These are phyloP conservation scores for Biscutella laevigata DNA, from an alignment of 441 rosid species.

Conservation along the genomic window DNA sequence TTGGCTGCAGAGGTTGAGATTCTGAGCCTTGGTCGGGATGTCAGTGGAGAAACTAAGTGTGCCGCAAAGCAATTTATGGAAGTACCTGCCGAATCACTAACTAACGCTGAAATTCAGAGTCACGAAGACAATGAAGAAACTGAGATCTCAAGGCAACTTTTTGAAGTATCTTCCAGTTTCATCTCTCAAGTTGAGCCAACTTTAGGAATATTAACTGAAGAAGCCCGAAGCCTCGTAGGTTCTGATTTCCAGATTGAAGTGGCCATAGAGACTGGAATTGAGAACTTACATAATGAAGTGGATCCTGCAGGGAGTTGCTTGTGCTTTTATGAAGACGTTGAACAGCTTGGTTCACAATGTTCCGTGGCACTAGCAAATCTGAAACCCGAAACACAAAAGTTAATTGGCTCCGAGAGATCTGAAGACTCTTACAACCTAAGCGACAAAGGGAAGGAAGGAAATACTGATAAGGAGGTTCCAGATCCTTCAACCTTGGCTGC, in stretches of 20 bases:
- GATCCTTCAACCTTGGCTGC: no score
- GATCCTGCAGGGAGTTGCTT: no score
- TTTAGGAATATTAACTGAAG: slow-evolving; percentile 1
- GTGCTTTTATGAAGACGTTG: no score
- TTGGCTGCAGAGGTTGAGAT: slow-evolving; percentile 12
- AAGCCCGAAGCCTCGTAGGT: not conserved
- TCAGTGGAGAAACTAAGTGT: slow-evolving; percentile 10
- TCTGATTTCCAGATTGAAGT: slow-evolving; percentile 9
- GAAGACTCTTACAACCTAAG: no score
- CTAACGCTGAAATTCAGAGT: not conserved
- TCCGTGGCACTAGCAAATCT: no score
- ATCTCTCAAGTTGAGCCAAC: not conserved
- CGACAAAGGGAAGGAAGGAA: no score
- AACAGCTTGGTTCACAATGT: no score
- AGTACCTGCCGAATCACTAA: not conserved
- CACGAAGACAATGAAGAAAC: not conserved
- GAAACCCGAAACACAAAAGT: no score
- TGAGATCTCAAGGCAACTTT: slow-evolving; percentile 8
- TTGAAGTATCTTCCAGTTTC: not conserved
- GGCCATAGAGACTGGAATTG: not conserved
- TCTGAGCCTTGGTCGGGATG: not conserved
- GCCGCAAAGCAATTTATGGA: not conserved
- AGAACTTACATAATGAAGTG: no score
- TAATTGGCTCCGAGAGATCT: no score
- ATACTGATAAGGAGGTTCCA: no score